Evolutionary conservation across 2,329 filamentous ascomycete genomes (phyloP).

Genomic region (Penicillium sp.): DNA sequence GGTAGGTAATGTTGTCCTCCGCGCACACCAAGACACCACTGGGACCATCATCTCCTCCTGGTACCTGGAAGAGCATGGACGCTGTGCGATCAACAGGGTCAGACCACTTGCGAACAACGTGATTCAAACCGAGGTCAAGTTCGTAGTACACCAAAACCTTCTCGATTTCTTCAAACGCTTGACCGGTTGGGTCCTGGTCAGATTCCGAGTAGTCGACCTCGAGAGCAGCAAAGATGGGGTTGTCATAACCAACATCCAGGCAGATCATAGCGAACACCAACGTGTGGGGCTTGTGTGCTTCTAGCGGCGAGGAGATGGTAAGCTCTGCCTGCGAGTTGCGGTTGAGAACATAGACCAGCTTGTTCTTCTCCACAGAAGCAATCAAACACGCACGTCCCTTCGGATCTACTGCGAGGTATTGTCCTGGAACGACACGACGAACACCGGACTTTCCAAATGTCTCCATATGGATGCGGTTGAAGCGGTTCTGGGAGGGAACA

Average conservation of each 20-base stretch:
- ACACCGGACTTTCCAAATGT: conserved; percentile 98
- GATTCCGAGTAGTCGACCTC: conserved; percentile 91
- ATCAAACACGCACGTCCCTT: conserved; percentile 94
- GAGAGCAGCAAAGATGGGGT: conserved; percentile 91
- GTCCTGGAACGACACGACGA: conserved; percentile 86
- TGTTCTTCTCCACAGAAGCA: conserved; percentile 96
- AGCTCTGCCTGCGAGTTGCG: conserved; percentile 91
- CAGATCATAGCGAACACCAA: conserved; percentile 84
- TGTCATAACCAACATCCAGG: conserved; percentile 93
- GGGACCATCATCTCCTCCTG: conserved; percentile 87
- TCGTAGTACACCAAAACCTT: conserved; percentile 97
- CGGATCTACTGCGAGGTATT: conserved; percentile 93
- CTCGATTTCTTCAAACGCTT: conserved; percentile 76
- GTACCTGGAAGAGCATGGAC: conserved; percentile 89
- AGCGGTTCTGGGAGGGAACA: conserved; percentile 77
- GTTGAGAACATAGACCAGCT: conserved; percentile 97
- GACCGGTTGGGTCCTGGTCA: conserved; percentile 85
- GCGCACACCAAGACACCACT: conserved; percentile 94
- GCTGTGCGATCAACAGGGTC: conserved; percentile 89
- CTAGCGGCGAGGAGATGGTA: conserved; percentile 93
- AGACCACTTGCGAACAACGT: conserved; percentile 95
- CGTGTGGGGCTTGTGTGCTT: conserved; percentile 90
- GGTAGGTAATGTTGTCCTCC: conserved; percentile 91
- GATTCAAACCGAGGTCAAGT: conserved; percentile 91
- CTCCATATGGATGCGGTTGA: conserved; percentile 87